A percentile compares a stretch with the other conserved stretches of the same genome.
These are phyloP conservation scores for Parastagonospora avenae DNA, from an alignment of 2,329 filamentous ascomycete genomes.

Conservation along the genomic window DNA sequence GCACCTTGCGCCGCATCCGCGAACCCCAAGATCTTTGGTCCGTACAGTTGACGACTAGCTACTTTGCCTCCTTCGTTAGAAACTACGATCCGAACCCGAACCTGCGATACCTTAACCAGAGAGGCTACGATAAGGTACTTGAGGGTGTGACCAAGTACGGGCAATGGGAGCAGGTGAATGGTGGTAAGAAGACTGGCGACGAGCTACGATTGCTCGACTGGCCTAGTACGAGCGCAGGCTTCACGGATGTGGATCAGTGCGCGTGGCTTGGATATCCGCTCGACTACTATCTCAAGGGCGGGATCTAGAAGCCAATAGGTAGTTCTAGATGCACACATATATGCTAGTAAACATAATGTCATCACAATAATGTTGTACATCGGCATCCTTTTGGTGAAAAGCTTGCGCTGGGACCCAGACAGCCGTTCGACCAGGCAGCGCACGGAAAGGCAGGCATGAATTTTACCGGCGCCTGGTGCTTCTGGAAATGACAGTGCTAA, in stretches of 20 bases:
- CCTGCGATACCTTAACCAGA: conserved; percentile 50
- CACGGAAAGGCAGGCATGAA: too few species aligned
- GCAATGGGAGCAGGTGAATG: conserved; percentile 40
- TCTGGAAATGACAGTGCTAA: too few species aligned
- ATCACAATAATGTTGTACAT: too few species aligned
- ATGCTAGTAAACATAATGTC: too few species aligned
- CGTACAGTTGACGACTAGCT: conserved; percentile 52
- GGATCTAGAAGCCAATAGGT: conserved; percentile 7
- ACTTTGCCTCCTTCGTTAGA: conserved; percentile 59
- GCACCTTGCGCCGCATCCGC: conserved; percentile 56
- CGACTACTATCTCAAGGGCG: conserved; percentile 41
- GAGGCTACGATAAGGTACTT: conserved; percentile 53
- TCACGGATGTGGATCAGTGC: conserved; percentile 60
- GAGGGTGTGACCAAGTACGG: conserved; percentile 49
- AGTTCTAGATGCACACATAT: too few species aligned
- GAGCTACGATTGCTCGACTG: conserved; percentile 54
- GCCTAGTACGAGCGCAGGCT: conserved; percentile 51
- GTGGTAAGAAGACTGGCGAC: conserved; percentile 34
- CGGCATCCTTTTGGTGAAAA: too few species aligned
- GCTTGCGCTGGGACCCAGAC: too few species aligned
- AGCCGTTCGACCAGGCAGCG: too few species aligned
- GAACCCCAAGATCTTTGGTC: conserved; percentile 57
- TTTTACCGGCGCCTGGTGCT: too few species aligned
- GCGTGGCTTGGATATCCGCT: conserved; percentile 41
- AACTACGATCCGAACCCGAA: conserved; percentile 59